These are phyloP conservation scores for Allium cepa DNA, from an alignment of 106 monocot species.

Conservation along the genomic window DNA sequence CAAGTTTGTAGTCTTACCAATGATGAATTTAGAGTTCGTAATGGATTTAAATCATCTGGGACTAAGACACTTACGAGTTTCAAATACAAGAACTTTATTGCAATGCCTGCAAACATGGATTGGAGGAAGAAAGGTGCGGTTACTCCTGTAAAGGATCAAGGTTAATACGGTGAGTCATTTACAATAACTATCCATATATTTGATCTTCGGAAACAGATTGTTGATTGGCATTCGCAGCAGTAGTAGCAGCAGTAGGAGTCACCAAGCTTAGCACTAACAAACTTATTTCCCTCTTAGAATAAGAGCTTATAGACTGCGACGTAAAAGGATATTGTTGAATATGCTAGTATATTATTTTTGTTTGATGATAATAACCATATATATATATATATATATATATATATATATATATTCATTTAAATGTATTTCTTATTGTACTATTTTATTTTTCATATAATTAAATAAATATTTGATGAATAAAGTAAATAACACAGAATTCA, in stretches of 20 bases:
- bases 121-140: neutral
- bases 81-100: neutral
- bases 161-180: neutral
- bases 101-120: neutral
- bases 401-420: too few relatives aligned
- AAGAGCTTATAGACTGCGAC: neutral
- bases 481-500: too few relatives aligned
- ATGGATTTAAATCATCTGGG: neutral
- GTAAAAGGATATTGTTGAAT: too few relatives aligned
- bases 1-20: neutral
- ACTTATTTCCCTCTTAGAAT: neutral
- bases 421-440: too few relatives aligned
- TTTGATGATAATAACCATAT: too few relatives aligned
- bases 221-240: neutral
- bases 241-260: neutral
- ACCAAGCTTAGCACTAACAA: neutral
- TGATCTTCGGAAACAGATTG: too few relatives aligned
- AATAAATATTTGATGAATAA: too few relatives aligned
- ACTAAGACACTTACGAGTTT: neutral
- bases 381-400: too few relatives aligned
- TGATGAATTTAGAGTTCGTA: neutral
- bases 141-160: neutral
- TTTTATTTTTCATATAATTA: too few relatives aligned
- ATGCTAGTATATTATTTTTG: too few relatives aligned
- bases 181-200: too few relatives aligned